These are phyloP conservation scores for Nymphaea thermarum DNA, from an alignment of 164 flowering plant genomes.

Conservation along the genomic window DNA sequence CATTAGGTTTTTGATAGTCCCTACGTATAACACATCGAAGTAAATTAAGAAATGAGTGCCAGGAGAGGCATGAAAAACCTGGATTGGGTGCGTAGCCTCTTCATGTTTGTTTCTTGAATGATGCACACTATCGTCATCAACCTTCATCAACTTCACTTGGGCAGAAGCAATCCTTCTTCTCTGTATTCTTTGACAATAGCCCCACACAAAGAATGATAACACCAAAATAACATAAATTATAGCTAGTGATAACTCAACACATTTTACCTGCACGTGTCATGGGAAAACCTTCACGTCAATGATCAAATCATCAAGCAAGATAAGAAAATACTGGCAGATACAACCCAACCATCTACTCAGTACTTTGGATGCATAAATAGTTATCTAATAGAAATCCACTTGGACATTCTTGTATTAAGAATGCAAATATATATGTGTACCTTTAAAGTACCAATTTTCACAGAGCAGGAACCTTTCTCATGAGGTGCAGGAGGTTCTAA, in stretches of 20 bases:
- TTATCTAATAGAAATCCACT: too few species aligned
- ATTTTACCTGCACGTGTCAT: slow-evolving; percentile 59
- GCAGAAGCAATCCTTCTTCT: slow-evolving; percentile 25
- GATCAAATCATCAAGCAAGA: too few species aligned
- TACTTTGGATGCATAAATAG: too few species aligned
- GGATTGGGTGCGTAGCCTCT: slow-evolving; percentile 40
- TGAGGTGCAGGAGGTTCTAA: slow-evolving; percentile 40
- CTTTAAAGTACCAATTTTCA: slow-evolving; percentile 68
- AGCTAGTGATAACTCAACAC: slow-evolving; percentile 64
- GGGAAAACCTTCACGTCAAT: not conserved
- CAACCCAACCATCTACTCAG: too few species aligned
- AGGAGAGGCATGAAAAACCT: slow-evolving; percentile 21
- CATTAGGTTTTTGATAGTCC: too few species aligned
- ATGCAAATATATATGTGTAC: slow-evolving; percentile 15
- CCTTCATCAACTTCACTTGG: slow-evolving; percentile 34
- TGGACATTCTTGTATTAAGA: too few species aligned
- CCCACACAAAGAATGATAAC: slow-evolving; percentile 70
- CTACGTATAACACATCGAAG: too few species aligned
- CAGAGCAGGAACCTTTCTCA: slow-evolving; percentile 43
- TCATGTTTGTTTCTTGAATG: slow-evolving; percentile 33
- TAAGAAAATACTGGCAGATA: too few species aligned
- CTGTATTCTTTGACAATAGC: slow-evolving; percentile 38
- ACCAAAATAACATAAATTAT: slow-evolving; percentile 56
- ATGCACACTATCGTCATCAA: slow-evolving; percentile 24
- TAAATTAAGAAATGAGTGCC: too few species aligned